Percentiles rank a stretch among this genome's conserved stretches.
phyloP scores from a whole-genome alignment of 768 basidiomycete genomes.

The Trametes villosa region DNA sequence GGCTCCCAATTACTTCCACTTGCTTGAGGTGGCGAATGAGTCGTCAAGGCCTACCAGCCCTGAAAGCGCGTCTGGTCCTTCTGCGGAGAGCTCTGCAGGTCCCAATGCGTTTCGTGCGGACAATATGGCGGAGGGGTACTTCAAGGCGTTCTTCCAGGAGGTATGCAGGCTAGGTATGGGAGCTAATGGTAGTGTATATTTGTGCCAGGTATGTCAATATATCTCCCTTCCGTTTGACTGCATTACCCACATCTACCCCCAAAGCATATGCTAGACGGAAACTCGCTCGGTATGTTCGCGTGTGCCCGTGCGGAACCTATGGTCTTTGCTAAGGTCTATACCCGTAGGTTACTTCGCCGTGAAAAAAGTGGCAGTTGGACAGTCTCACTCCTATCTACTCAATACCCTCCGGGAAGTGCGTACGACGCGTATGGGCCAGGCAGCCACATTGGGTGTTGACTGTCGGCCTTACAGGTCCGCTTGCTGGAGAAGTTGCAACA shows the following conservation, averaged over 20 bases:
- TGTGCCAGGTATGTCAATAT: slow-evolving; percentile 70
- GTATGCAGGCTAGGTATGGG: slow-evolving; percentile 92
- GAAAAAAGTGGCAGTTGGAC: slow-evolving; percentile 95
- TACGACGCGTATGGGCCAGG: neutral
- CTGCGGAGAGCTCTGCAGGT: neutral
- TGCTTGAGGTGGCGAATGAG: slow-evolving; percentile 76
- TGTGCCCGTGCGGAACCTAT: neutral
- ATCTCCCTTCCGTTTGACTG: too few species aligned
- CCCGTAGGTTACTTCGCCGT: slow-evolving; percentile 81
- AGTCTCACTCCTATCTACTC: slow-evolving; percentile 84
- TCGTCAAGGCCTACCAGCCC: slow-evolving; percentile 39
- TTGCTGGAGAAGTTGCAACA: slow-evolving; percentile 86
- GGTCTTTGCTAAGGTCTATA: neutral
- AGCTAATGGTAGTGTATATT: slow-evolving; percentile 87
- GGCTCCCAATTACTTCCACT: slow-evolving; percentile 79
- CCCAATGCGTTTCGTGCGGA: slow-evolving; percentile 61
- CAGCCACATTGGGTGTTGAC: neutral
- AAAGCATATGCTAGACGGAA: slow-evolving; percentile 87
- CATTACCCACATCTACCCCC: neutral
- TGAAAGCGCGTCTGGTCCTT: neutral
- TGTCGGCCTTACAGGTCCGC: slow-evolving; percentile 61
- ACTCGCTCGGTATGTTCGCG: slow-evolving; percentile 62
- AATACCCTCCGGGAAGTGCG: slow-evolving; percentile 78
- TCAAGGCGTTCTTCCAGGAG: slow-evolving; percentile 90
- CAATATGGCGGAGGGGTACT: slow-evolving; percentile 90